phyloP scores from a whole-genome alignment of 768 basidiomycete genomes.

The Pleurotus pulmonarius region DNA sequence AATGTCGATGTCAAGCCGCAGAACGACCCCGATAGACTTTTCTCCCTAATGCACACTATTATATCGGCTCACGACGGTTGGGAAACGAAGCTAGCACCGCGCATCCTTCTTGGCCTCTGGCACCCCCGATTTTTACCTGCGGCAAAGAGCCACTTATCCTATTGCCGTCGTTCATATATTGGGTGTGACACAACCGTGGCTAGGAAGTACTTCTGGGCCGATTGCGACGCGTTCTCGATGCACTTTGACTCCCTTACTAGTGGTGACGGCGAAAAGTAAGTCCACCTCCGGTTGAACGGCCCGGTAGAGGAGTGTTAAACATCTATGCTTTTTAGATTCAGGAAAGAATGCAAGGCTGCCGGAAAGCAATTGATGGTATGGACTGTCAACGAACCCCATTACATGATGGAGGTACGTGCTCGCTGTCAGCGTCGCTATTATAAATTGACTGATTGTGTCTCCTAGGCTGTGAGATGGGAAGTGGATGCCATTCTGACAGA shows the following conservation, averaged over 20 bases:
- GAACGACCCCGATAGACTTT: conserved; percentile 86
- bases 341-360: conserved; percentile 68
- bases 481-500: conserved; percentile 80
- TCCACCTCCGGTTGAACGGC: conserved; percentile 9
- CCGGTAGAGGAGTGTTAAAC: too few species aligned
- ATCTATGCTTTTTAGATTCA: conserved; percentile 50
- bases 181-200: conserved; percentile 70
- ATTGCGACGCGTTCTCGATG: conserved; percentile 85
- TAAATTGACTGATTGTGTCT: neutral
- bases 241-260: conserved; percentile 69
- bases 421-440: neutral
- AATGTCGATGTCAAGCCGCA: conserved; percentile 94
- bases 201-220: conserved; percentile 84
- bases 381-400: conserved; percentile 89
- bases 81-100: conserved; percentile 74
- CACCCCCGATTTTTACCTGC: conserved; percentile 85
- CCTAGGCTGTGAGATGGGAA: conserved; percentile 74
- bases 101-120: conserved; percentile 82
- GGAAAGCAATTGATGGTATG: conserved; percentile 90
- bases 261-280: conserved; percentile 69
- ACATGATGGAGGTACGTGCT: conserved; percentile 81
- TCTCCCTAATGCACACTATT: conserved; percentile 68
- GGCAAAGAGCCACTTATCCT: conserved; percentile 75
- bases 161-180: conserved; percentile 83
- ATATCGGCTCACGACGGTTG: conserved; percentile 65